Conservation (phyloP, 129 eudicot genomes). For the Logfia minima region DNA sequence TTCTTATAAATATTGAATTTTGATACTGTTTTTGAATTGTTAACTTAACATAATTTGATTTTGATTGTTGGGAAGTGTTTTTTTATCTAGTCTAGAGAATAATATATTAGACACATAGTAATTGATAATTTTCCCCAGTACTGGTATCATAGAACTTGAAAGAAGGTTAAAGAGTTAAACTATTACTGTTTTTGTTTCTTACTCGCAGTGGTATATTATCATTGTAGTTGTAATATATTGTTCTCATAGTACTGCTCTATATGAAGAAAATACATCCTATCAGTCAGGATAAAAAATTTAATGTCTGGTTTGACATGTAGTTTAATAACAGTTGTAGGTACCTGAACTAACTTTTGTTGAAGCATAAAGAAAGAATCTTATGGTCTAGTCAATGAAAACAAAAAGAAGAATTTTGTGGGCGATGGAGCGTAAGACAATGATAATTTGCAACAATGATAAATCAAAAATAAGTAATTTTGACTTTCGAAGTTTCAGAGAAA, state of each 20-base stretch:
- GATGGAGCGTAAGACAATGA: neutral
- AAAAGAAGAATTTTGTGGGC: slow-evolving; percentile 3
- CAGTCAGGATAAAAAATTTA: neutral
- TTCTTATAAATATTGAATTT: neutral
- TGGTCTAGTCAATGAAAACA: neutral
- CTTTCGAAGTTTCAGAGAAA: neutral
- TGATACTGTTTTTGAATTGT: slow-evolving; percentile 17
- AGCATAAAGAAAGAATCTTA: slow-evolving; percentile 3
- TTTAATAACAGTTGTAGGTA: slow-evolving; percentile 18
- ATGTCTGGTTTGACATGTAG: neutral
- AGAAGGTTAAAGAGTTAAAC: too few species aligned
- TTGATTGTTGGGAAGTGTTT: neutral
- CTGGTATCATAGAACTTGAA: neutral
- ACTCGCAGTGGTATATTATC: neutral
- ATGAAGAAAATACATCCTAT: neutral
- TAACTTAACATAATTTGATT: slow-evolving; percentile 19
- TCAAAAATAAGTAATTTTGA: neutral
- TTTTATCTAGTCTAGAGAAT: neutral
- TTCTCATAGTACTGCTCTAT: neutral
- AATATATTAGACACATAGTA: neutral
- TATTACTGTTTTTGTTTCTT: neutral
- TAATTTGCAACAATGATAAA: neutral
- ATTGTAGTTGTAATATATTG: neutral
- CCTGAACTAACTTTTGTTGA: slow-evolving; percentile 5
- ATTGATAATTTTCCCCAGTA: neutral